Base-by-base conservation (phyloP, 1,284 basidiomycete species). In the Fomitiporia mediterranea region DNA sequence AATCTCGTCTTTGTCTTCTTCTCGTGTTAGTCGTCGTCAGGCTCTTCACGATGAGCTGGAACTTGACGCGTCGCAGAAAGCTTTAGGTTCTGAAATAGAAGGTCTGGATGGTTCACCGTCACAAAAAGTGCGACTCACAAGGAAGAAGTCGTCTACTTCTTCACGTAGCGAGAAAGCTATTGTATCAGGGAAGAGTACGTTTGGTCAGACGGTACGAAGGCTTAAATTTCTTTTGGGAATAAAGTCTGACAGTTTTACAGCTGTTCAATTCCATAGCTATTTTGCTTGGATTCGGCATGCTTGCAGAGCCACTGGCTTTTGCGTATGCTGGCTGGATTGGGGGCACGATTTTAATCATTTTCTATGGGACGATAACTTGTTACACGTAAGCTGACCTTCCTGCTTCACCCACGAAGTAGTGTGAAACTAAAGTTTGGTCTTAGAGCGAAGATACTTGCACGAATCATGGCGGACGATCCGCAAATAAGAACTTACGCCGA, bases 241-340 rank as follows among this genome's bases (percentile, higher is more conserved):
- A 5, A 42, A 55, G 19, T 11, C 19, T 43, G 8, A 17, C n/a
- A 8, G 23, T 40, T 28, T 9, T 37, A 17, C 61, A 92, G 89
- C 73, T 96, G n/a, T 95, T 95, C 74, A 96, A 96, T 65, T 86
- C 89, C 6, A 89, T 88, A 46, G 92, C 91, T 7, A 89, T 94
- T 25, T 73, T 95, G 8, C 76, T 94, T 6, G 94, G 94, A 4
- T 89, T 96, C 61, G 94, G 94, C 2, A 86, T 97, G 75, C 78
- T 96, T 1, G 93, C 91, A 2, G 88, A 94, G 68, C 91, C 94
- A 0, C 76, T 94, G 17, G 92, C 92, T 0, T 94, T 94, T 66
- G 82, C 89, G 1, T 91, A 89, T 64, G 84, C 91, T 0, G 93
- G 93, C 4, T 95, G 93, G 93, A 75, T 87, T 23, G 76, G 78